Evolutionary conservation across 306 rosid species (phyloP).

Genomic region (Malus sieversii): DNA sequence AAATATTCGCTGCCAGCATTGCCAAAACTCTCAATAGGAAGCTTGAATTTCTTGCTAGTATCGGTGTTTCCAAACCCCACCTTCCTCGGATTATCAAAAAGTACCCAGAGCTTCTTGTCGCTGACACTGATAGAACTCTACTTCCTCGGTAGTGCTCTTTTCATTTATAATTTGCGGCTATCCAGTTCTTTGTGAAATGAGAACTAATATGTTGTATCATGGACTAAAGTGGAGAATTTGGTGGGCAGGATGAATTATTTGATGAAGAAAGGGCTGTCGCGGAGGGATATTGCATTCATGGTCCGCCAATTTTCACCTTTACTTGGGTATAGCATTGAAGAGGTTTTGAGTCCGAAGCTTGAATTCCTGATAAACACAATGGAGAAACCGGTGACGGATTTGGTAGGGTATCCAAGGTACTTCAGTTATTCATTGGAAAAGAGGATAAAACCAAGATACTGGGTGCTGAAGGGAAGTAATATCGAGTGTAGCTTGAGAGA

Average conservation of each 20-base stretch:
- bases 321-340: conserved; percentile 70
- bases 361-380: conserved; percentile 68
- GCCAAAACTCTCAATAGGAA: conserved; percentile 56
- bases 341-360: conserved; percentile 71
- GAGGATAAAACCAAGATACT: conserved; percentile 79
- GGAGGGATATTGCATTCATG: conserved; percentile 61
- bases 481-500: conserved; percentile 63
- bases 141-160: conserved; percentile 53
- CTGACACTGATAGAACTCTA: conserved; percentile 55
- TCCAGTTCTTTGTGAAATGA: neutral
- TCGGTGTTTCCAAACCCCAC: conserved; percentile 46
- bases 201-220: neutral
- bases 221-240: conserved; percentile 8
- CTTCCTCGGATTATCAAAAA: conserved; percentile 67
- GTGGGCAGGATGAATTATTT: conserved; percentile 56
- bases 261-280: conserved; percentile 58
- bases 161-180: neutral
- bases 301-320: conserved; percentile 73
- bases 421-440: conserved; percentile 89
- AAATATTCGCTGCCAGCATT: conserved; percentile 66
- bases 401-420: conserved; percentile 79
- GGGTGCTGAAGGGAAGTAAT: conserved; percentile 55
- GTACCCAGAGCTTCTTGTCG: conserved; percentile 76
- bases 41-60: conserved; percentile 53
- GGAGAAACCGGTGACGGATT: conserved; percentile 67